phyloP scores from a whole-genome alignment of 208 protist species.

The Herpetomonas samuelpessoai region DNA sequence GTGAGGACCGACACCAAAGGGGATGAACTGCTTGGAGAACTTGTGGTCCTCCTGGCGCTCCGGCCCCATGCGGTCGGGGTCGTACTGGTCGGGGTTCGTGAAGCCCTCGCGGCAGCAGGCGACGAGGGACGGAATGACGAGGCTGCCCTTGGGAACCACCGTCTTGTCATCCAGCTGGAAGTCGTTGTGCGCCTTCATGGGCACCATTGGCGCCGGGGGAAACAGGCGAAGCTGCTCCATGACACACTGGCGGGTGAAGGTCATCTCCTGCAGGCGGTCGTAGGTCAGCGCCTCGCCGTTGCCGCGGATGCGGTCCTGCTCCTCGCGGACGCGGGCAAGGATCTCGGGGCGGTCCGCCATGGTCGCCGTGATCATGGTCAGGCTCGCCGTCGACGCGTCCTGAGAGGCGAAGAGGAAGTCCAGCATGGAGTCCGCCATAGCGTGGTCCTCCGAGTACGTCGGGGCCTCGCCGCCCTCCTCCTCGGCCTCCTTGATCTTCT shows the following conservation, averaged over 20 bases:
- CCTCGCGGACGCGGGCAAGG: conserved; percentile 79
- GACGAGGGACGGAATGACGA: conserved; percentile 92
- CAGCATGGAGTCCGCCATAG: conserved; percentile 89
- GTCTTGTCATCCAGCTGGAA: conserved; percentile 81
- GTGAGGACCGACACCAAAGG: conserved; percentile 91
- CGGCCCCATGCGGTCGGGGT: conserved; percentile 91
- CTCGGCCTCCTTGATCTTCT: conserved; percentile 66
- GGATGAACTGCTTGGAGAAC: conserved; percentile 90
- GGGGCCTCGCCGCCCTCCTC: conserved; percentile 70
- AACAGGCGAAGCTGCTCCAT: conserved; percentile 78
- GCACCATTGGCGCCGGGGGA: conserved; percentile 80
- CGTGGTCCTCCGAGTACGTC: conserved; percentile 71
- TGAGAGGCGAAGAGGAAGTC: conserved; percentile 95
- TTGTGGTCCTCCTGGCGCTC: conserved; percentile 89
- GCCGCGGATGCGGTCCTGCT: conserved; percentile 80
- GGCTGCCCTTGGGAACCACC: conserved; percentile 84
- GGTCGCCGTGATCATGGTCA: conserved; percentile 83
- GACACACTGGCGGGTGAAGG: conserved; percentile 85
- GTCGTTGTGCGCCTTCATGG: conserved; percentile 77
- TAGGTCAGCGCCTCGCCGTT: conserved; percentile 76
- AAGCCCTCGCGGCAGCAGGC: conserved; percentile 88
- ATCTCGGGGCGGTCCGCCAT: conserved; percentile 91
- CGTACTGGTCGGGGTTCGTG: conserved; percentile 88
- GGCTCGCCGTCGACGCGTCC: conserved; percentile 78
- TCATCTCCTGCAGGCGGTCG: conserved; percentile 89